These are phyloP conservation scores for Basidioascus undulatus DNA, from an alignment of 768 basidiomycete genomes.

Conservation along the genomic window DNA sequence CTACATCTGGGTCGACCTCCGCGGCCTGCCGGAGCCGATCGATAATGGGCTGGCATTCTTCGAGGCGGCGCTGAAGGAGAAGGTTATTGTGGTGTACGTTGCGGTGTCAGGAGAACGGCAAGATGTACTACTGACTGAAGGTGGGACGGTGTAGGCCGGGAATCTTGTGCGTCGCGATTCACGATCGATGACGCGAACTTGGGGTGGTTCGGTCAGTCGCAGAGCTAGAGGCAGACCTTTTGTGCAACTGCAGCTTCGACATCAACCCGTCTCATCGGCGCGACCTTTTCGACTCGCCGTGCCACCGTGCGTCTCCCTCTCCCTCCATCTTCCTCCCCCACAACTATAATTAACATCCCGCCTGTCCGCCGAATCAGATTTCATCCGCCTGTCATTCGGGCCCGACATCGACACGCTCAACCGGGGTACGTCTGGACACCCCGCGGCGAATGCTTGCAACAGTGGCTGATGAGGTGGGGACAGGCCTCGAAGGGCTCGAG, in stretches of 20 bases:
- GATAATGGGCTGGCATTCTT: conserved; percentile 88
- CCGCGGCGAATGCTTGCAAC: too few species aligned
- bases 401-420: too few species aligned
- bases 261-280: conserved; percentile 34
- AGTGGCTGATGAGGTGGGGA: too few species aligned
- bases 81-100: conserved; percentile 14
- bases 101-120: neutral
- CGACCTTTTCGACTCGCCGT: conserved; percentile 65
- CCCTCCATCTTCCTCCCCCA: too few species aligned
- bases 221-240: conserved; percentile 1
- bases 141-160: neutral
- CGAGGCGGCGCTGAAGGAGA: conserved; percentile 71
- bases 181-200: conserved; percentile 52
- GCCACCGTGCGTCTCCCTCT: too few species aligned
- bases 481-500: too few species aligned
- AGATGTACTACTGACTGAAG: conserved; percentile 11
- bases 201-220: too few species aligned
- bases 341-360: too few species aligned
- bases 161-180: conserved; percentile 4
- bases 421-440: too few species aligned
- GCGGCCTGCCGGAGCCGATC: conserved; percentile 49
- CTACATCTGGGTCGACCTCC: conserved; percentile 76
- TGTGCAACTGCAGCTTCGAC: conserved; percentile 10
- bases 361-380: too few species aligned
- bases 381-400: too few species aligned